A percentile compares a stretch with the other conserved stretches of the same genome.
These are phyloP conservation scores for Aaosphaeria pasadenensis DNA, from an alignment of 2,329 filamentous ascomycete genomes.

Conservation along the genomic window DNA sequence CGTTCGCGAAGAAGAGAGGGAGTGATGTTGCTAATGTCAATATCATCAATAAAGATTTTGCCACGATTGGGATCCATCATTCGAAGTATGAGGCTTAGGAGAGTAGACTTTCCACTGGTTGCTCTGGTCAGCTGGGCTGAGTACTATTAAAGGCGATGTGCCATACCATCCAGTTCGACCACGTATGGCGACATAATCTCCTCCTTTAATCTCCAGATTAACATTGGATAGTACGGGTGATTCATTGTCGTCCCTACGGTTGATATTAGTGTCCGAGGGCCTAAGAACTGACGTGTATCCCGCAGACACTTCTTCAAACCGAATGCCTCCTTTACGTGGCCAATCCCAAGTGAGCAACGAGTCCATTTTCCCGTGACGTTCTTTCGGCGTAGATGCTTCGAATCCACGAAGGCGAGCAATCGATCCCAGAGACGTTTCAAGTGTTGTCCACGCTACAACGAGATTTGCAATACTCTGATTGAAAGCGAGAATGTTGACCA, in stretches of 20 bases:
- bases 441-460: slow-evolving; percentile 35
- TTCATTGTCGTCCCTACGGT: background rate
- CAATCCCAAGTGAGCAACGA: slow-evolving; percentile 36
- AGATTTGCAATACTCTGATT: slow-evolving; percentile 27
- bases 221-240: slow-evolving; percentile 39
- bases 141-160: too few relatives aligned
- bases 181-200: slow-evolving; percentile 44
- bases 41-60: slow-evolving; percentile 46
- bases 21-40: slow-evolving; percentile 34
- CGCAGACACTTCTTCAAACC: slow-evolving; percentile 37
- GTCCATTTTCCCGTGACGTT: background rate
- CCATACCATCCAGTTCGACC: slow-evolving; percentile 44
- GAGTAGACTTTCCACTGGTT: slow-evolving; percentile 40
- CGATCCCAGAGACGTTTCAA: slow-evolving; percentile 29
- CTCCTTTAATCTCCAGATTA: slow-evolving; percentile 41
- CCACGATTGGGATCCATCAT: slow-evolving; percentile 37
- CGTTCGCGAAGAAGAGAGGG: slow-evolving; percentile 27
- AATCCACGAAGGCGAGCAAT: background rate
- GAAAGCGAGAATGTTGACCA: slow-evolving; percentile 35
- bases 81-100: slow-evolving; percentile 41
- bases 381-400: background rate
- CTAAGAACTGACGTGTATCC: slow-evolving; percentile 19
- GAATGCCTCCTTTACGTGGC: slow-evolving; percentile 37
- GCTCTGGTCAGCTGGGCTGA: too few relatives aligned
- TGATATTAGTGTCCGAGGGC: too few relatives aligned